Evolutionary conservation across 208 protist genomes (phyloP).

Genomic region (Trypanosoma vivax): DNA sequence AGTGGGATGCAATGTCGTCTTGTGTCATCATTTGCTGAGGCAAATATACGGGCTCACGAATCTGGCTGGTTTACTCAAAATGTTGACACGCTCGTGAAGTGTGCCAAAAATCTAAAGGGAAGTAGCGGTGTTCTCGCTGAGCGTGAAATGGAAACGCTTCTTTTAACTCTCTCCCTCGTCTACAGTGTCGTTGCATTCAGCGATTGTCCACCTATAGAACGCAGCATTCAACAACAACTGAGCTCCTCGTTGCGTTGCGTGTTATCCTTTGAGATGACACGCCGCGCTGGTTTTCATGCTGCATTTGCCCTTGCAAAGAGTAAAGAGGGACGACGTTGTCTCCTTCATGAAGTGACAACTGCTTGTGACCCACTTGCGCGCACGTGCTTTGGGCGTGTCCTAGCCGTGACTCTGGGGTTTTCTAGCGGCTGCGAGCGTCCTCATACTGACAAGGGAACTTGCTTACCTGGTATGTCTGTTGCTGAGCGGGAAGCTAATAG

Average conservation of each 20-base stretch:
- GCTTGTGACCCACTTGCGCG: conserved; percentile 48
- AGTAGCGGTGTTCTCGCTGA: conserved; percentile 7
- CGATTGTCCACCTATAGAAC: conserved; percentile 3
- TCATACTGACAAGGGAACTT: conserved; percentile 8
- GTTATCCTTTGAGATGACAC: conserved; percentile 27
- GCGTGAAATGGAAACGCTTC: conserved; percentile 24
- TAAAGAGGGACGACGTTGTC: conserved; percentile 34
- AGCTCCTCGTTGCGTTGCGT: conserved; percentile 30
- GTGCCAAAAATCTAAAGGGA: conserved; percentile 7
- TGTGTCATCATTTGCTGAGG: conserved; percentile 23
- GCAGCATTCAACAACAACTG: conserved; percentile 20
- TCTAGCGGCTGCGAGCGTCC: conserved; percentile 6
- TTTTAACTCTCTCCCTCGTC: conserved; percentile 37
- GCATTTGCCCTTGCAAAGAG: conserved; percentile 25
- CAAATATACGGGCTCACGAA: conserved; percentile 7
- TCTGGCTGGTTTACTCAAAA: conserved; percentile 18
- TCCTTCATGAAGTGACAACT: conserved; percentile 50
- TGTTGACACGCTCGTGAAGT: conserved; percentile 11
- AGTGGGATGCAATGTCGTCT: conserved; percentile 62
- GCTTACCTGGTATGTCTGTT: conserved; percentile 3
- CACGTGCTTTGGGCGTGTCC: conserved; percentile 58
- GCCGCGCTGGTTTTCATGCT: conserved; percentile 26
- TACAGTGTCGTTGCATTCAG: conserved; percentile 30
- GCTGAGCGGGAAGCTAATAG: conserved; percentile 14
- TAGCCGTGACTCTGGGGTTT: conserved; percentile 44